Evolutionary conservation across 352 stramenopile genomes (phyloP), one percentile per base, ranked within the genome.

Genomic region (Aphanomyces euteiches): DNA sequence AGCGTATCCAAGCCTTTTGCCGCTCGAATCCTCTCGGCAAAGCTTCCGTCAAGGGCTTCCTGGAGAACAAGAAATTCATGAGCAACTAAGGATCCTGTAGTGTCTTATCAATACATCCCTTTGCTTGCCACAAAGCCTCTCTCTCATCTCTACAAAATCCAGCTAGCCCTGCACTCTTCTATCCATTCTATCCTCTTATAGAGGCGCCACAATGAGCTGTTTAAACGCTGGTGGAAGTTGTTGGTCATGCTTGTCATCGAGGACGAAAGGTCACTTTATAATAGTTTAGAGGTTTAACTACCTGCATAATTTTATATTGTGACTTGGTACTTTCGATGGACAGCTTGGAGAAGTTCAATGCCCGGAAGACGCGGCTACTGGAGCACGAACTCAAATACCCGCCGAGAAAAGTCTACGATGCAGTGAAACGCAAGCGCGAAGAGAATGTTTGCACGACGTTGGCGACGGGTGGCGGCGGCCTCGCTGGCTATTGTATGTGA

Each of bases 1-100:
- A 98, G 78, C 78, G 83, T 39, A 90, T 98, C 71, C 92, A 98
- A 69, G 81, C 85, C 59, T 98, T 95, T 84, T 93, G 84, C 40
- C 85, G 90, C 73, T 85, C 79, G 50, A 95, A 82, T 73, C 93
- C 93, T 36, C 76, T 98, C 39, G 95, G 92, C 53, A 97, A 97
- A 73, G 93, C 92, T 1, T 90, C 83, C 28, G 56, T 87, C 56
- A 79, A 92, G 43, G 83, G 81, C 6, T 92, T 90, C 45, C 77
- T 77, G 0, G 69, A 81, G 39, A 92, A 92, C 82, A 92, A 92
- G 68, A 84, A 90, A 77, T 90, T 81, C 68, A 92, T 92, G 85
- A 92, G 83, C 78, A 92, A 92, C 67, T 92, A 86, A 28, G 28
- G 28, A 28, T 28, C 28, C 28, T 28, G 28, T 28, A 28, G 28